phyloP scores from a whole-genome alignment of 768 basidiomycete genomes.

The Astraeus odoratus region DNA sequence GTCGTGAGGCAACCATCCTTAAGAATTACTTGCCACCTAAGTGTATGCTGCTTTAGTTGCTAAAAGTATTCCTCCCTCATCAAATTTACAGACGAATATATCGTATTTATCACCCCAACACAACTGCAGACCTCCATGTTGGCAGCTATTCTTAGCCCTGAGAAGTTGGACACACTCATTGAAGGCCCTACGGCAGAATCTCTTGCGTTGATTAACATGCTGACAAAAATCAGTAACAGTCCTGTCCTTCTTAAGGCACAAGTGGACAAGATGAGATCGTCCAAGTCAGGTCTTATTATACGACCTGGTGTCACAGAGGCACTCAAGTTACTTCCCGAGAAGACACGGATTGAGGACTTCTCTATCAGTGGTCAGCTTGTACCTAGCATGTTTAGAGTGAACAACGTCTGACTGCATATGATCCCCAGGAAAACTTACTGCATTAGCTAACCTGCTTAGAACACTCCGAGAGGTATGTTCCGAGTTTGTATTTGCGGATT shows the following conservation, averaged over 20 bases:
- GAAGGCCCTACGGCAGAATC: constrained; percentile 70
- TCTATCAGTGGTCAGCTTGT: constrained; percentile 62
- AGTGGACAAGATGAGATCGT: constrained; percentile 50
- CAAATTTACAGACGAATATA: constrained; percentile 74
- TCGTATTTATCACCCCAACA: constrained; percentile 93
- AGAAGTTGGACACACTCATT: constrained; percentile 61
- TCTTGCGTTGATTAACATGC: constrained; percentile 67
- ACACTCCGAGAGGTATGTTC: constrained; percentile 47
- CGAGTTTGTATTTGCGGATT: background rate
- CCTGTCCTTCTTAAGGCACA: constrained; percentile 83
- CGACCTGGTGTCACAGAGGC: constrained; percentile 53
- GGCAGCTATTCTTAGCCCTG: constrained; percentile 62
- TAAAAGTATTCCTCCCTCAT: constrained; percentile 1
- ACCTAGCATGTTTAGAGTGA: background rate
- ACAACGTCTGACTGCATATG: background rate
- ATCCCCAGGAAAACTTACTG: constrained; percentile 64
- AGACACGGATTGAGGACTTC: constrained; percentile 60
- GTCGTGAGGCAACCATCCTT: constrained; percentile 79
- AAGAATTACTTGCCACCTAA: constrained; percentile 87
- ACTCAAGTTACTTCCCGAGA: constrained; percentile 51
- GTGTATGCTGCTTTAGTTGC: constrained; percentile 40
- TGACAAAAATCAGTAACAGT: constrained; percentile 91
- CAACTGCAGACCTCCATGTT: constrained; percentile 78
- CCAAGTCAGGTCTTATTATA: constrained; percentile 35
- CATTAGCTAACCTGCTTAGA: constrained; percentile 57